phyloP scores from a whole-genome alignment of 176 grass and related monocot genomes.

The Bonia amplexicaulis region DNA sequence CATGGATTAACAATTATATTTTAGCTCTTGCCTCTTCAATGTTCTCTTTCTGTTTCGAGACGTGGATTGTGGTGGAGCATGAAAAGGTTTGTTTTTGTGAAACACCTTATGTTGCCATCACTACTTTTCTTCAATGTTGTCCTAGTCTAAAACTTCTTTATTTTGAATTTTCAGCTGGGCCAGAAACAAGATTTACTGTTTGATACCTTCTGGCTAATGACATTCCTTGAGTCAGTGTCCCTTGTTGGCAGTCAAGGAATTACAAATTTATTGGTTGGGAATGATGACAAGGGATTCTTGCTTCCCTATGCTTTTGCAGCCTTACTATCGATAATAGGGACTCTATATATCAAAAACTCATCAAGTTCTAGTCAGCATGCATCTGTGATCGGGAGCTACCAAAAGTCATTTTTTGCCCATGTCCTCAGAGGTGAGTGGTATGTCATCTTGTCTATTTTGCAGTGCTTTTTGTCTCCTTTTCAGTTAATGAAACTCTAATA shows the following conservation, averaged over 20 bases:
- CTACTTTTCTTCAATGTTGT: neutral
- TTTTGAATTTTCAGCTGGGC: slow-evolving; percentile 71
- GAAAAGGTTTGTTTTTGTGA: slow-evolving; percentile 67
- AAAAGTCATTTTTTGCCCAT: slow-evolving; percentile 90
- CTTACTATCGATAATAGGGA: slow-evolving; percentile 55
- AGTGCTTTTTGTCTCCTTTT: slow-evolving; percentile 19
- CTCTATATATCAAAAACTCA: slow-evolving; percentile 73
- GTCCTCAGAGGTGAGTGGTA: slow-evolving; percentile 79
- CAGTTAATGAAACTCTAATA: neutral
- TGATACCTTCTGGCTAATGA: slow-evolving; percentile 90
- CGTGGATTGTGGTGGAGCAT: slow-evolving; percentile 77
- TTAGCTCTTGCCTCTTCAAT: slow-evolving; percentile 71
- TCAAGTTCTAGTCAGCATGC: slow-evolving; percentile 57
- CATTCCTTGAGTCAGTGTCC: slow-evolving; percentile 85
- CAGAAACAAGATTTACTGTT: slow-evolving; percentile 76
- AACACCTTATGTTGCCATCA: neutral
- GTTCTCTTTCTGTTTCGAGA: slow-evolving; percentile 89
- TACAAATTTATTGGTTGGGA: slow-evolving; percentile 51
- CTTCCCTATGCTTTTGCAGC: slow-evolving; percentile 53
- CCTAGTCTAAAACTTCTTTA: slow-evolving; percentile 1
- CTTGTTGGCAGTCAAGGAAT: slow-evolving; percentile 76
- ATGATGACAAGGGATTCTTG: slow-evolving; percentile 43
- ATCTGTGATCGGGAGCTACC: slow-evolving; percentile 71
- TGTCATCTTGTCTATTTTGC: slow-evolving; percentile 11
- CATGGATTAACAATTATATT: slow-evolving; percentile 68